These are phyloP conservation scores for Bipolaris gigantea DNA, from an alignment of 2,329 filamentous ascomycete genomes.

Conservation along the genomic window DNA sequence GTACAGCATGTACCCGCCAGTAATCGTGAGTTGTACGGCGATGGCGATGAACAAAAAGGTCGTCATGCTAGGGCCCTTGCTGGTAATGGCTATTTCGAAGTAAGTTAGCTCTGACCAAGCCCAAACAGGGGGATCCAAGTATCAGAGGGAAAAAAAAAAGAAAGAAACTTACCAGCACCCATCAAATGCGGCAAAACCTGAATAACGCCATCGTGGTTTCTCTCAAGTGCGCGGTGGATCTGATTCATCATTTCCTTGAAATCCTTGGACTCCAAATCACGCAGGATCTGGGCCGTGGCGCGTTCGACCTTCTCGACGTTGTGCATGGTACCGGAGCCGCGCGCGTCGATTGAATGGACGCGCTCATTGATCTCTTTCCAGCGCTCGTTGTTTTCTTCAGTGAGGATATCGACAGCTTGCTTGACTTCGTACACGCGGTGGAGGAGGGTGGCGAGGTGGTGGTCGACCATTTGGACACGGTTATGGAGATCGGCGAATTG, in stretches of 20 bases:
- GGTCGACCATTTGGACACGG: constrained; percentile 72
- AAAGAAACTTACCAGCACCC: constrained; percentile 50
- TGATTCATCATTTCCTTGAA: constrained; percentile 58
- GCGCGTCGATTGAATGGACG: constrained; percentile 37
- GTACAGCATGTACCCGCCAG: constrained; percentile 71
- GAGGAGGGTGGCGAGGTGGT: constrained; percentile 73
- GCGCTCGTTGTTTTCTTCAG: constrained; percentile 58
- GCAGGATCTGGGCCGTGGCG: constrained; percentile 53
- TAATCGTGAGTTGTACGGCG: constrained; percentile 71
- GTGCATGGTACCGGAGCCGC: constrained; percentile 45
- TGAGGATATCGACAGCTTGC: constrained; percentile 62
- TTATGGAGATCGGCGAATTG: constrained; percentile 87
- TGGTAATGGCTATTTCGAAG: constrained; percentile 51
- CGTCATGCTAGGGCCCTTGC: constrained; percentile 60
- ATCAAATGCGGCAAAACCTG: constrained; percentile 56
- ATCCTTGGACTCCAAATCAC: constrained; percentile 60
- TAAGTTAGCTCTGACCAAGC: constrained; percentile 15
- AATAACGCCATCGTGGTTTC: constrained; percentile 56
- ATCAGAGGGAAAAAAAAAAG: not conserved
- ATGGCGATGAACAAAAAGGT: constrained; percentile 72
- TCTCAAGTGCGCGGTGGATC: constrained; percentile 57
- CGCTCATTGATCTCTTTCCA: constrained; percentile 56
- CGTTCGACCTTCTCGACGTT: constrained; percentile 59
- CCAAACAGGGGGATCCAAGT: not conserved
- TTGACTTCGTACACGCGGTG: constrained; percentile 67